phyloP scores from a whole-genome alignment of 257 asterid species.

The Handroanthus guayacan region DNA sequence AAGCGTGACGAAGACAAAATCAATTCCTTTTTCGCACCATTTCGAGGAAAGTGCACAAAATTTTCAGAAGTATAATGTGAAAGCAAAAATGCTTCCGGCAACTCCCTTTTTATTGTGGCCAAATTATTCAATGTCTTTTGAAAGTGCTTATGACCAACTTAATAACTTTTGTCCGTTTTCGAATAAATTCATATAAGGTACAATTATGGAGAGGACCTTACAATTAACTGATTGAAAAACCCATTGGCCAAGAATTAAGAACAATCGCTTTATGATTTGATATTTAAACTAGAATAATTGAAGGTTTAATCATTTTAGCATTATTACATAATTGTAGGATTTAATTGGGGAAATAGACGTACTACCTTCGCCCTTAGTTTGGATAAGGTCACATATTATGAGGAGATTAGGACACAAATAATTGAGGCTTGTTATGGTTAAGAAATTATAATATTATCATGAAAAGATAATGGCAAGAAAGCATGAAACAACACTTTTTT shows the following conservation, averaged over 20 bases:
- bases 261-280: neutral
- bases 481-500: neutral
- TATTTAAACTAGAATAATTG: neutral
- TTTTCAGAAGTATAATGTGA: neutral
- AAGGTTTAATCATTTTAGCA: slow-evolving; percentile 14
- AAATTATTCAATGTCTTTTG: neutral
- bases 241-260: neutral
- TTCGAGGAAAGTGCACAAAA: no score
- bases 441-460: neutral
- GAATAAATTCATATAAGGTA: neutral
- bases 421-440: slow-evolving; percentile 24
- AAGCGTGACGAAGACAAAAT: no score
- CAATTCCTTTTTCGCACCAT: no score
- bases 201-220: neutral
- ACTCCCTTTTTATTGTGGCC: neutral
- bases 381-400: slow-evolving; percentile 17
- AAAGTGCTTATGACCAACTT: neutral
- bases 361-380: slow-evolving; percentile 20
- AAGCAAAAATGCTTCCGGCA: neutral
- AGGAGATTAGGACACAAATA: slow-evolving; percentile 14
- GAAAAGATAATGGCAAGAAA: neutral
- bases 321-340: neutral
- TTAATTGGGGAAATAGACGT: slow-evolving; percentile 30
- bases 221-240: neutral
- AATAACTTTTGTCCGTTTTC: neutral